These are phyloP conservation scores for Scleromitrula shiraiana DNA, from an alignment of 2,329 filamentous ascomycete species.

Conservation along the genomic window DNA sequence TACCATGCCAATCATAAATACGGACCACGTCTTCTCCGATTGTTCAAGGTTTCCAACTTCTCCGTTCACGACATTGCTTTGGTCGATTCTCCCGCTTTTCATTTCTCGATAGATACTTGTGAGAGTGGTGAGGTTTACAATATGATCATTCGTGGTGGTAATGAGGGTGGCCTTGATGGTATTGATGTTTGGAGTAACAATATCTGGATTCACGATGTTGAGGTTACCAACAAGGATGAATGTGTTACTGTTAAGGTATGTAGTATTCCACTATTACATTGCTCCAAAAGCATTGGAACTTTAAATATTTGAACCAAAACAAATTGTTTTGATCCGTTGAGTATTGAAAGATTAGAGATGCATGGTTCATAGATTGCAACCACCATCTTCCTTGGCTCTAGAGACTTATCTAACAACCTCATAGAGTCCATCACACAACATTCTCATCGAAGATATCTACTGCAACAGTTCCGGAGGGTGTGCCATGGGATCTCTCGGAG, in stretches of 20 bases:
- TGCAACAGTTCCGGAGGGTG: constrained; percentile 54
- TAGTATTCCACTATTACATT: too few species aligned
- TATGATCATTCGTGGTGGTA: constrained; percentile 44
- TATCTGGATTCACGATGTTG: constrained; percentile 50
- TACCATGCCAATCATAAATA: constrained; percentile 36
- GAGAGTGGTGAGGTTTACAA: constrained; percentile 47
- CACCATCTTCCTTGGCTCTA: constrained; percentile 24
- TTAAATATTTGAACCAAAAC: too few species aligned
- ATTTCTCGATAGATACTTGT: constrained; percentile 43
- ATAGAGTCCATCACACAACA: constrained; percentile 45
- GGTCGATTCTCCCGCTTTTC: constrained; percentile 26
- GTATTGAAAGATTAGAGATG: too few species aligned
- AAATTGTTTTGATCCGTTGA: too few species aligned
- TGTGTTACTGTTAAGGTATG: constrained; percentile 47
- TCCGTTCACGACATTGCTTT: constrained; percentile 23
- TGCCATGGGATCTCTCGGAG: constrained; percentile 47
- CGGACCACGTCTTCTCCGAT: constrained; percentile 18
- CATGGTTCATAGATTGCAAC: too few species aligned
- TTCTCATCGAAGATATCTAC: constrained; percentile 52
- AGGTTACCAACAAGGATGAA: constrained; percentile 55
- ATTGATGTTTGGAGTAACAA: constrained; percentile 48
- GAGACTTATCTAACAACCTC: constrained; percentile 15
- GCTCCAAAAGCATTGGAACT: too few species aligned
- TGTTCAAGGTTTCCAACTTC: constrained; percentile 17
- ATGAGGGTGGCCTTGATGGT: constrained; percentile 46